Conservation (phyloP, 768 basidiomycete genomes). For the Kwoniella botswanensis region DNA sequence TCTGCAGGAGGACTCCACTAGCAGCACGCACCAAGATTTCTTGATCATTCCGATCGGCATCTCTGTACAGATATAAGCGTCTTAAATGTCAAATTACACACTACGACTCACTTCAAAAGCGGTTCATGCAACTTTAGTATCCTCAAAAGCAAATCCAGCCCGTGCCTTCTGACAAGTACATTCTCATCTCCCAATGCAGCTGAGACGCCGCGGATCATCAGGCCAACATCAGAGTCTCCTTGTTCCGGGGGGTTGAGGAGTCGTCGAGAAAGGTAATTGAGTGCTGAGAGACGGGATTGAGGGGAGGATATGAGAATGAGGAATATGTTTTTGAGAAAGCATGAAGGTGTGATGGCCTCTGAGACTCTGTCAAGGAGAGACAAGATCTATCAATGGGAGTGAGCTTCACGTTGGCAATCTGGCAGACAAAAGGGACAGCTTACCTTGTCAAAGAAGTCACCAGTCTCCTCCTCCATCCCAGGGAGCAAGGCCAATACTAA, state of each 20-base stretch:
- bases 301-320: slow-evolving; percentile 89
- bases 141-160: slow-evolving; percentile 73
- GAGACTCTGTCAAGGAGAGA: slow-evolving; percentile 79
- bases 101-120: not conserved
- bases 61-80: slow-evolving; percentile 20
- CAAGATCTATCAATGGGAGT: slow-evolving; percentile 66
- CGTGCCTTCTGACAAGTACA: slow-evolving; percentile 81
- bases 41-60: slow-evolving; percentile 71
- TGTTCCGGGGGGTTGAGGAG: slow-evolving; percentile 62
- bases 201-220: slow-evolving; percentile 92
- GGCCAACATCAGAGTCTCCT: slow-evolving; percentile 74
- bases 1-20: slow-evolving; percentile 82
- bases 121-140: slow-evolving; percentile 33
- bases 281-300: slow-evolving; percentile 77
- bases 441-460: slow-evolving; percentile 83
- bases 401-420: no score
- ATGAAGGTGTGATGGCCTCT: slow-evolving; percentile 78
- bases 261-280: slow-evolving; percentile 83
- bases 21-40: slow-evolving; percentile 84
- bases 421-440: not conserved
- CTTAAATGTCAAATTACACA: not conserved
- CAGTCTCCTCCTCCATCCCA: slow-evolving; percentile 95
- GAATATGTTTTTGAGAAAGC: slow-evolving; percentile 97
- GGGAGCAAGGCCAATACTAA: slow-evolving; percentile 92
- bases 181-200: slow-evolving; percentile 93